Evolutionary conservation across 257 asterid genomes (phyloP), one percentile per base, ranked within the genome.

Genomic region (Nicotiana tomentosiformis): DNA sequence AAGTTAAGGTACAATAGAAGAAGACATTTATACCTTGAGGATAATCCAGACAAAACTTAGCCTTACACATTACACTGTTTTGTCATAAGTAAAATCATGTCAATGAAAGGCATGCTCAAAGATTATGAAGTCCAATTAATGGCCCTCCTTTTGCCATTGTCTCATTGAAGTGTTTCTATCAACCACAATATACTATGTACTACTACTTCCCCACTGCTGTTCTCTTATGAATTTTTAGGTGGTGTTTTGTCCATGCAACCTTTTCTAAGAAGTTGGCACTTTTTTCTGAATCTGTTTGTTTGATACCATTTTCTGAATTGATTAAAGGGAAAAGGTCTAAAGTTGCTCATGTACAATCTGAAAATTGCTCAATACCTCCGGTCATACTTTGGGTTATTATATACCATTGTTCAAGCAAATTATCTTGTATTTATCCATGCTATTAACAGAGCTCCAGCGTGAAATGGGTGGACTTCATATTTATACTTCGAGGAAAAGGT

Each of bases 161-260:
- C 84, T 85, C 88, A 89, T 86, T 91, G 96, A 91, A 66, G 82
- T 77, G 93, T 91, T 87, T 86, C 91, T 78, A 87, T 93, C 93
- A 72, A 87, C 83, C 61, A 55, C 20, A 82, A 77, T 77, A 67
- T 53, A 62, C 68, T 55, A 58, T 35, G 39, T 58, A 62, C 43
- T 29, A 39, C 64, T 49, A 56, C 29, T 35, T 81, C 35, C 49
- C 35, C 26, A 82, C 11, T 61, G 20, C n/a, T 51, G 16, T 58
- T 23, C 57, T 53, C 57, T 53, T 53, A 53, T 53, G 15, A 74
- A 3, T 49, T 72, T 23, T 26, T 46, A 20, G 61, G 39, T 74
- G 62, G 14, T 65, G 10, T 65, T 58, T 58, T n/a, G 30, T 58
- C 65, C 9, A 7, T 57, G 26, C 62, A 57, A 57, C 20, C 62